Evolutionary conservation across 176 grass and related monocot genomes (phyloP).

Genomic region (Musa troglodytarum): DNA sequence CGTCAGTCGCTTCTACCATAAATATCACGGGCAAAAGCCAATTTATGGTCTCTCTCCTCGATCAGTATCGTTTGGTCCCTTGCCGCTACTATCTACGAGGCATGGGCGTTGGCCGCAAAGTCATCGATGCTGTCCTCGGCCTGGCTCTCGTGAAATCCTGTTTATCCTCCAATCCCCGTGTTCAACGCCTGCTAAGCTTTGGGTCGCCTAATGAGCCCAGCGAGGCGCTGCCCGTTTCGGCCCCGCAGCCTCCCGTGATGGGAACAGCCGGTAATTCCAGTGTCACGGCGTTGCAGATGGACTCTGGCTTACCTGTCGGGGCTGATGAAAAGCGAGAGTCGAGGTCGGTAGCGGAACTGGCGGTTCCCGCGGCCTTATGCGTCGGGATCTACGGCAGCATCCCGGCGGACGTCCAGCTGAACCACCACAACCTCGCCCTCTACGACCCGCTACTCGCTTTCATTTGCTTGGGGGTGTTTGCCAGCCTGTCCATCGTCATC

Average conservation of each 20-base stretch:
- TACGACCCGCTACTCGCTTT: not conserved
- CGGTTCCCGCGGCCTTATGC: not conserved
- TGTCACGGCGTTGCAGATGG: not conserved
- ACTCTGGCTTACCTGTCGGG: no score
- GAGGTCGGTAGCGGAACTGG: not conserved
- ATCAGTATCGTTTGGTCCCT: no score
- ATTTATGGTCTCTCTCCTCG: no score
- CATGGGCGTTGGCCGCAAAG: not conserved
- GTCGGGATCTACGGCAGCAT: constrained; percentile 1
- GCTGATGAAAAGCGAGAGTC: not conserved
- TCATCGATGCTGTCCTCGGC: not conserved
- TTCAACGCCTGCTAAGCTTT: not conserved
- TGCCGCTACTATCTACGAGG: not conserved
- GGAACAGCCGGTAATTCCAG: not conserved
- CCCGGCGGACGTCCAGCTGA: not conserved
- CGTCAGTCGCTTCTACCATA: no score
- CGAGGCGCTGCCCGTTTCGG: not conserved
- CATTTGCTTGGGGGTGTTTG: not conserved
- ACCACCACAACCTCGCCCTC: not conserved
- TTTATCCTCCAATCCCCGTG: not conserved
- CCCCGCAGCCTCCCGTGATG: not conserved
- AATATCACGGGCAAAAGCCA: no score
- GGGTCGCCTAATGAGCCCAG: not conserved
- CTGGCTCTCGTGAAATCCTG: not conserved
- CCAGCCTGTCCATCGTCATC: not conserved